Conservation (phyloP, 192 early-diverging fungal genomes). For the Backusella sp. region DNA sequence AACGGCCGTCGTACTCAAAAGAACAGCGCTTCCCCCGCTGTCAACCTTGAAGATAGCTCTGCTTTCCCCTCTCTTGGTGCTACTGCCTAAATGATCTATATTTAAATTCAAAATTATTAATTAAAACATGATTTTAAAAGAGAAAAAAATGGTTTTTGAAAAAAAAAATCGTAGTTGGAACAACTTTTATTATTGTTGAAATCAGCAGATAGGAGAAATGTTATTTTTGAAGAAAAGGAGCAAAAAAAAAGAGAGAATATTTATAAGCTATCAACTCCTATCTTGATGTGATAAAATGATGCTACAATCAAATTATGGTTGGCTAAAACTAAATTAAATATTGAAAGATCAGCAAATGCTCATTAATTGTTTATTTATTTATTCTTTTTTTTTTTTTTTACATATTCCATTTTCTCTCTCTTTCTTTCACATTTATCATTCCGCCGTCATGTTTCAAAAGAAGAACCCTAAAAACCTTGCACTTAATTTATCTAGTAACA, state of each 20-base stretch:
- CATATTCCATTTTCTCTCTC: not conserved
- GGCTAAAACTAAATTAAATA: constrained; percentile 13
- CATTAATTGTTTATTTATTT: constrained; percentile 4
- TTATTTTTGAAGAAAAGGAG: constrained; percentile 6
- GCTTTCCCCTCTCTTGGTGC: constrained; percentile 70
- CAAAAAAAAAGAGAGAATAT: not conserved
- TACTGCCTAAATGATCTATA: constrained; percentile 20
- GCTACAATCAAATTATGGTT: constrained; percentile 10
- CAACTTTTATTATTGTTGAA: not conserved
- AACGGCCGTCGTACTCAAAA: constrained; percentile 34
- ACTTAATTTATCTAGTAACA: not conserved
- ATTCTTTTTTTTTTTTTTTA: not conserved
- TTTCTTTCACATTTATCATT: not conserved
- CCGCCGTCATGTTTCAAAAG: not conserved
- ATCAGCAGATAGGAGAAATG: not conserved
- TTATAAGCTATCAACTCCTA: constrained; percentile 1
- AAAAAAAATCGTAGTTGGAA: not conserved
- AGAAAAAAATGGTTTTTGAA: not conserved
- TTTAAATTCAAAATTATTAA: constrained; percentile 9
- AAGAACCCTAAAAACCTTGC: constrained; percentile 16
- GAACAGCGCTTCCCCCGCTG: constrained; percentile 49
- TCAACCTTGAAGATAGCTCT: constrained; percentile 68
- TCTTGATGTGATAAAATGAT: not conserved
- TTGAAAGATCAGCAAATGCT: constrained; percentile 7
- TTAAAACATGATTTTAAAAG: constrained; percentile 9